Conservation (phyloP, 2,329 filamentous ascomycete species). For the Fusarium aywerte region DNA sequence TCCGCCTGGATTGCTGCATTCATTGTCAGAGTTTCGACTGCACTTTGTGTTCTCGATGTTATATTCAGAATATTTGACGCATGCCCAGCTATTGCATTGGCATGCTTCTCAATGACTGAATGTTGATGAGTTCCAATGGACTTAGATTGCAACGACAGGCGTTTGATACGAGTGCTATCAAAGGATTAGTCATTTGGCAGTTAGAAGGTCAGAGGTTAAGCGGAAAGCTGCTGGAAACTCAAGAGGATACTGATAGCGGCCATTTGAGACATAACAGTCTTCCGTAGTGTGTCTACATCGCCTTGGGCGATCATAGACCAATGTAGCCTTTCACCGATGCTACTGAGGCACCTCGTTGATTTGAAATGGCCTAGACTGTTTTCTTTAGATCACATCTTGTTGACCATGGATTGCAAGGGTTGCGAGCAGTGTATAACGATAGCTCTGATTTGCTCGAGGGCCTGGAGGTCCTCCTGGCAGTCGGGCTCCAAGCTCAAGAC, state of each 20-base stretch:
- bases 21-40: background rate
- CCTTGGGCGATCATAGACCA: background rate
- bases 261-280: background rate
- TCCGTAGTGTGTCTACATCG: background rate
- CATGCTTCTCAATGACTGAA: background rate
- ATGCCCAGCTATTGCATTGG: background rate
- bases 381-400: background rate
- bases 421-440: background rate
- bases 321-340: background rate
- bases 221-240: background rate
- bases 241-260: background rate
- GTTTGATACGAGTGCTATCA: background rate
- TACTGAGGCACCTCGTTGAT: fast-evolving
- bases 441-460: background rate
- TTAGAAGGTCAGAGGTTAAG: fast-evolving
- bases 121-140: background rate
- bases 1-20: background rate
- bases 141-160: background rate
- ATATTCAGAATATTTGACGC: background rate
- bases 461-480: background rate
- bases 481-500: background rate
- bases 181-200: background rate
- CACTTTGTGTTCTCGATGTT: background rate
- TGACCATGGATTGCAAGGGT: background rate
- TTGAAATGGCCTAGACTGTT: background rate